These are phyloP conservation scores for Aureobasidium sp. DNA, from an alignment of 2,329 filamentous ascomycete genomes.

Conservation along the genomic window DNA sequence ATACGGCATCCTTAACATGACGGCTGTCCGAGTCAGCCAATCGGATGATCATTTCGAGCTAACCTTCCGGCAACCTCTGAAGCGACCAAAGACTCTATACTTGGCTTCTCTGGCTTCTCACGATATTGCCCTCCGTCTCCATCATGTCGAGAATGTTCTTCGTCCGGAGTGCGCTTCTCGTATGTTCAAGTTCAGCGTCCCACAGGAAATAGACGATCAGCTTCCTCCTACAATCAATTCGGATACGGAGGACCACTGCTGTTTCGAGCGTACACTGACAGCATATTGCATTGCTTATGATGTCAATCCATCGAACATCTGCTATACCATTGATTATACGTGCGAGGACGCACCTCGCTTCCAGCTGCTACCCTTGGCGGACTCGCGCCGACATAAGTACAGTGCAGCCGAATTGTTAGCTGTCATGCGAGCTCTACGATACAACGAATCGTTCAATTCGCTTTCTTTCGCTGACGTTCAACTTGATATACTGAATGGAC, in stretches of 20 bases:
- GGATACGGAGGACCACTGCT: constrained; percentile 53
- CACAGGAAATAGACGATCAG: constrained; percentile 48
- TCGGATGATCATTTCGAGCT: constrained; percentile 61
- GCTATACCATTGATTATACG: constrained; percentile 54
- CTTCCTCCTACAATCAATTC: constrained; percentile 41
- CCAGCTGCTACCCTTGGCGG: constrained; percentile 52
- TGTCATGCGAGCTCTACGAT: constrained; percentile 61
- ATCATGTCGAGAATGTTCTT: constrained; percentile 55
- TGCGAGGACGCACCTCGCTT: constrained; percentile 64
- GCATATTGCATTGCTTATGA: constrained; percentile 65
- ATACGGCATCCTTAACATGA: constrained; percentile 58
- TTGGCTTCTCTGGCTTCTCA: constrained; percentile 58
- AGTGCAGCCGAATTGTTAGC: constrained; percentile 58
- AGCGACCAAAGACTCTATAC: constrained; percentile 49
- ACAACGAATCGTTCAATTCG: constrained; percentile 61
- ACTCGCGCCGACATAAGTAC: constrained; percentile 48
- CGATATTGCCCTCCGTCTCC: constrained; percentile 57
- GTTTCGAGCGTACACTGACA: constrained; percentile 59
- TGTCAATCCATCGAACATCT: constrained; percentile 59
- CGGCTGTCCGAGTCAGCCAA: constrained; percentile 52
- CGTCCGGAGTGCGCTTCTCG: constrained; percentile 60
- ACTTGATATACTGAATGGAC: constrained; percentile 57
- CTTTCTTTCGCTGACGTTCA: constrained; percentile 61
- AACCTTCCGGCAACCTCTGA: constrained; percentile 52
- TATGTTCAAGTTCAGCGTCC: constrained; percentile 56